phyloP scores from a whole-genome alignment of 768 basidiomycete species.

The Kwoniella botswanensis region DNA sequence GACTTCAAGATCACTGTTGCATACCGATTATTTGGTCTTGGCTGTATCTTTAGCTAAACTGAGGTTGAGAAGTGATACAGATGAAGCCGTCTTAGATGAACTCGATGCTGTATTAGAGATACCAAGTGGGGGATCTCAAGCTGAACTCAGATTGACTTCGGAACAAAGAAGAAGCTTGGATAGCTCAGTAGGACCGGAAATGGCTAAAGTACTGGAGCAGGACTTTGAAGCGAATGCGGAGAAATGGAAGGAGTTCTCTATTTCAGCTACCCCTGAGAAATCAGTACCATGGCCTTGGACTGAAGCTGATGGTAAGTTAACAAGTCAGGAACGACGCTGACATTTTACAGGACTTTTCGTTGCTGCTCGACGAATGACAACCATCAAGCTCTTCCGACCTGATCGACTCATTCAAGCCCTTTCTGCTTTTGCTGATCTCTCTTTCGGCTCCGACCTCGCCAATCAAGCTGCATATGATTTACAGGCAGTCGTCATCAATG shows the following conservation, averaged over 20 bases:
- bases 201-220: slow-evolving; percentile 32
- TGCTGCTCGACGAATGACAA: slow-evolving; percentile 70
- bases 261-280: slow-evolving; percentile 70
- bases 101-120: slow-evolving; percentile 85
- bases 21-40: slow-evolving; percentile 87
- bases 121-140: slow-evolving; percentile 53
- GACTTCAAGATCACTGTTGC: slow-evolving; percentile 85
- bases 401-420: slow-evolving; percentile 88
- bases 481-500: slow-evolving; percentile 73
- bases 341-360: slow-evolving; percentile 66
- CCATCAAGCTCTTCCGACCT: slow-evolving; percentile 89
- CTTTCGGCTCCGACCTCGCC: slow-evolving; percentile 82
- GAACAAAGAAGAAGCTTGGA: slow-evolving; percentile 41
- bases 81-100: slow-evolving; percentile 67
- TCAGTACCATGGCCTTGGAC: slow-evolving; percentile 80
- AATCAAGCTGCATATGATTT: slow-evolving; percentile 76
- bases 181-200: slow-evolving; percentile 21
- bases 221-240: slow-evolving; percentile 60
- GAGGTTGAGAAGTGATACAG: slow-evolving; percentile 69
- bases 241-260: slow-evolving; percentile 74
- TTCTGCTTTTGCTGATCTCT: slow-evolving; percentile 71
- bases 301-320: slow-evolving; percentile 65
- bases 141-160: slow-evolving; percentile 59
- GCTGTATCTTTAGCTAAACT: slow-evolving; percentile 89
- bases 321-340: slow-evolving; percentile 13